A percentile compares a stretch with the other conserved stretches of the same genome.
These are phyloP conservation scores for Proliferodiscus dingleyae DNA, from an alignment of 2,329 filamentous ascomycete species.

Conservation along the genomic window DNA sequence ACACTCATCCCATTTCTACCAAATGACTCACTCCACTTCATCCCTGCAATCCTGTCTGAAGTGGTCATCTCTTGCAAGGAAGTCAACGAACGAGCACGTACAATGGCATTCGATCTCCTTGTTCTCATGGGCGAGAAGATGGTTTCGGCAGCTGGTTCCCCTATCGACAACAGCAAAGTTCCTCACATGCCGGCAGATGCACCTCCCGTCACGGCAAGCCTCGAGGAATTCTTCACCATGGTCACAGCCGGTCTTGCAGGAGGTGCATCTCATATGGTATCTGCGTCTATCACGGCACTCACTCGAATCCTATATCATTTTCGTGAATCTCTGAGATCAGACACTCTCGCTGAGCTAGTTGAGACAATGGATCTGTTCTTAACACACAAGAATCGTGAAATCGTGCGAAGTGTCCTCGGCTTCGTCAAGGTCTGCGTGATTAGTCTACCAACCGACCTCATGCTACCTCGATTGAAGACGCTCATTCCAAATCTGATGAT, in stretches of 20 bases:
- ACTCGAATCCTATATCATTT: conserved; percentile 94
- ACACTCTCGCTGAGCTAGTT: conserved; percentile 76
- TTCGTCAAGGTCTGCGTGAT: conserved; percentile 97
- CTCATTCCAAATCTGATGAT: conserved; percentile 88
- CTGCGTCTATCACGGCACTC: conserved; percentile 90
- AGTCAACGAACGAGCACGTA: conserved; percentile 90
- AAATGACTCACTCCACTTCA: conserved; percentile 78
- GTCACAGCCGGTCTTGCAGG: conserved; percentile 91
- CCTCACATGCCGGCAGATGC: conserved; percentile 81
- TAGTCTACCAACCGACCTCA: conserved; percentile 71
- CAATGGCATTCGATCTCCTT: conserved; percentile 82
- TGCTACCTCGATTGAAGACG: conserved; percentile 69
- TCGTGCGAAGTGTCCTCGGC: conserved; percentile 88
- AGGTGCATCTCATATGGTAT: conserved; percentile 93
- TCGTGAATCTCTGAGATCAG: conserved; percentile 60
- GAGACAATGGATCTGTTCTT: conserved; percentile 95
- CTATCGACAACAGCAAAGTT: conserved; percentile 81
- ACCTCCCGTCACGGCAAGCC: conserved; percentile 68
- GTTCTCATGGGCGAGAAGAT: conserved; percentile 85
- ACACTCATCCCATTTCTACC: conserved; percentile 78
- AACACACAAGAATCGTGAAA: conserved; percentile 93
- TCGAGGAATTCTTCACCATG: conserved; percentile 98
- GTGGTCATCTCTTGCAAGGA: conserved; percentile 97
- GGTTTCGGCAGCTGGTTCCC: conserved; percentile 56
- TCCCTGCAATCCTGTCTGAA: conserved; percentile 85